Evolutionary conservation across 768 basidiomycete genomes (phyloP), one percentile per base, ranked within the genome.

Genomic region (Leccinum incarnatum): DNA sequence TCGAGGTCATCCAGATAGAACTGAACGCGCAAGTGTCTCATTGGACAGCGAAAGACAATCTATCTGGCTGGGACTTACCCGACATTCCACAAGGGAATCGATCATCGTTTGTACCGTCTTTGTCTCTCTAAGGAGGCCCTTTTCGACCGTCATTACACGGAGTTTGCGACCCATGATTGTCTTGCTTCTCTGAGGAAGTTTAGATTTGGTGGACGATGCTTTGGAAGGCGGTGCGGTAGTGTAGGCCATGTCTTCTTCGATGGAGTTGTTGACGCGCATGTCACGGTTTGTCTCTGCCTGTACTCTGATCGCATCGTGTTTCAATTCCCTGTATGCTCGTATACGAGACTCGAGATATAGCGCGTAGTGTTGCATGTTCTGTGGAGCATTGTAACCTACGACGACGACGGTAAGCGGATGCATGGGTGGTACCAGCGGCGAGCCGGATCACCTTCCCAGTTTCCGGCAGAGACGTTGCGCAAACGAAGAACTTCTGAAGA

Each of bases 1-100:
- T 95, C 89, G 15, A 98, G 77, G 68, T 97, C 87, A 64, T 98
- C 96, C 45, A 94, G 75, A 70, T 96, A 99, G 75, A 98, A 97
- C 92, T 97, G 59, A 6, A 54, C 21, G 37, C 7, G 37, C 7
- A 45, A 34, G 49, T 47, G 42, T 60, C 19, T 56, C 32, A 32
- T 48, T 36, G 25, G 34, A 34, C 10, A 46, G 62, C 3, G 49
- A 27, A 46, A 51, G 25, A 49, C 19, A 15, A 45, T 21, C 40
- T 1, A 30, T 30, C 23, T 51, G 42, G 53, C 45, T 29, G 37
- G 49, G 30, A 79, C 92, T 66, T 70, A 95, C 94, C 71, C 90
- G 82, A 72, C 94, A 94, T 71, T 93, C 91, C 32, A 95, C 83
- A 62, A 98, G 76, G 1, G 89, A 72, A 70, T 96, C 93, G 66